phyloP scores from a whole-genome alignment of 495 filamentous ascomycete species.

The Jackrogersella minutella region DNA sequence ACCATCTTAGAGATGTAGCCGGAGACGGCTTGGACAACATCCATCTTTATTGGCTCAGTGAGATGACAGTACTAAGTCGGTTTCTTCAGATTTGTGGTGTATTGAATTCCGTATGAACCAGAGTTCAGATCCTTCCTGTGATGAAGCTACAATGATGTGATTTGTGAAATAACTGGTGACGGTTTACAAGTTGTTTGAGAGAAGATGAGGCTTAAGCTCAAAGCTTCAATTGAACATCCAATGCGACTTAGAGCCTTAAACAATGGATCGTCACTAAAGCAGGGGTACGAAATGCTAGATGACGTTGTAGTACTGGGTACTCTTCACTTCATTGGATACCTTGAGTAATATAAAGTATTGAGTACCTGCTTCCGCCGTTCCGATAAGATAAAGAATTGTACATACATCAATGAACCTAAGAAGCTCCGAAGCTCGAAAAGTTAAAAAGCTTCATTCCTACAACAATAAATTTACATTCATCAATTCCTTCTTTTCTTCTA shows the following conservation, averaged over 20 bases:
- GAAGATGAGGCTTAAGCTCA: not conserved
- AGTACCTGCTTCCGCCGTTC: constrained; percentile 1
- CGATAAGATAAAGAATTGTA: constrained; percentile 45
- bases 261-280: constrained; percentile 32
- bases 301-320: constrained; percentile 29
- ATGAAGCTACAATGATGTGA: not conserved
- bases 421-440: constrained; percentile 9
- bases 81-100: not conserved
- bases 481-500: constrained; percentile 1
- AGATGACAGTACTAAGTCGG: not conserved
- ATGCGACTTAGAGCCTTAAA: no score
- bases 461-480: constrained; percentile 13
- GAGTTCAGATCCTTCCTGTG: not conserved
- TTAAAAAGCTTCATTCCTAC: constrained; percentile 20
- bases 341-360: not conserved
- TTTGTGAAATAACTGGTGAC: not conserved
- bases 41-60: constrained; percentile 66
- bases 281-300: constrained; percentile 26
- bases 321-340: not conserved
- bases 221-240: constrained; percentile 18
- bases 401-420: not conserved
- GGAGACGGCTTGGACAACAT: constrained; percentile 88
- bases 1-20: constrained; percentile 99
- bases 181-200: not conserved
- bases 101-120: constrained; percentile 5